Percentiles rank a stretch among this genome's conserved stretches.
Conservation (phyloP, 306 rosid species). For the Ormosia semicastrata region DNA sequence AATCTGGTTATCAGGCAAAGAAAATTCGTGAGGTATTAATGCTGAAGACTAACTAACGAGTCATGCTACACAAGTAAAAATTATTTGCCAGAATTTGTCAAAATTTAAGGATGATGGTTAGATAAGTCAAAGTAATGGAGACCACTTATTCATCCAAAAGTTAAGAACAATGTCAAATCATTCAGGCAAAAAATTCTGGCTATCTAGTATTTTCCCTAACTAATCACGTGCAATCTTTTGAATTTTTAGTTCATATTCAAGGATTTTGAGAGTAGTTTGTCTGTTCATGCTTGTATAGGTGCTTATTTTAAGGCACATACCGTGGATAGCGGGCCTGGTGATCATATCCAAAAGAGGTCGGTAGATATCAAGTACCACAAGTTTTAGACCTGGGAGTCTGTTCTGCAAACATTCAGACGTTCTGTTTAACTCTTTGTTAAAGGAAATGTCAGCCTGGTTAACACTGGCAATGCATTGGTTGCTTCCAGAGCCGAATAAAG, state of each 20-base stretch:
- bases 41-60: too few species aligned
- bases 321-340: slow-evolving; percentile 45
- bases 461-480: slow-evolving; percentile 51
- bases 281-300: neutral
- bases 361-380: slow-evolving; percentile 57
- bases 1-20: too few species aligned
- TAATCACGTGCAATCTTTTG: neutral
- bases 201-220: too few species aligned
- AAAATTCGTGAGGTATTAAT: too few species aligned
- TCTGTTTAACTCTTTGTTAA: slow-evolving; percentile 50
- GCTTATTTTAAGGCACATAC: slow-evolving; percentile 34
- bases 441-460: slow-evolving; percentile 46
- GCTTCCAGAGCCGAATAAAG: slow-evolving; percentile 54
- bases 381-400: slow-evolving; percentile 50
- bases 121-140: too few species aligned
- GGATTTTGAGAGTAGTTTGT: too few species aligned
- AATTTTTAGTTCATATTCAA: neutral
- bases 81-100: too few species aligned
- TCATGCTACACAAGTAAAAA: too few species aligned
- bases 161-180: too few species aligned
- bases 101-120: too few species aligned
- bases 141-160: too few species aligned
- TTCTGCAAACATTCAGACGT: slow-evolving; percentile 40
- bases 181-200: too few species aligned
- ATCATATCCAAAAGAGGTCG: slow-evolving; percentile 54